phyloP scores from a whole-genome alignment of 345 rosid species.

The Hypericum perforatum region DNA sequence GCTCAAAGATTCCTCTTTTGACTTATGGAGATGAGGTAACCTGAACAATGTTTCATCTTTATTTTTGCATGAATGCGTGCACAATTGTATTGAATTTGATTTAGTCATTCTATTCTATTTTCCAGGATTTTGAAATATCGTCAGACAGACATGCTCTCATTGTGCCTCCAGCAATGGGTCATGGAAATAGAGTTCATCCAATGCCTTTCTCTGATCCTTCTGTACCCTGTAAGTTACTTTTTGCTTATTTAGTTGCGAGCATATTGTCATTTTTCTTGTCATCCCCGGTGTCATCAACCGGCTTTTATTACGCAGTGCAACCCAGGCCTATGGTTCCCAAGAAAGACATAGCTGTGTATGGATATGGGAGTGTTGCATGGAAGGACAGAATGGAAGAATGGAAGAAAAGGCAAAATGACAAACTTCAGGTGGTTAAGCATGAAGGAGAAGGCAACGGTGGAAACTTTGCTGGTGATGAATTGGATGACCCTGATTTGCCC shows the following conservation, averaged over 20 bases:
- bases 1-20: slow-evolving; percentile 4
- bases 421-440: slow-evolving; percentile 5
- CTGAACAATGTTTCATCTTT: no score
- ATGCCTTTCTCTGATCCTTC: slow-evolving; percentile 5
- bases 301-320: not conserved
- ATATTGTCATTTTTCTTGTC: not conserved
- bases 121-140: slow-evolving; percentile 3
- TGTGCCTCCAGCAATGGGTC: not conserved
- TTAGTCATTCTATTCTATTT: not conserved
- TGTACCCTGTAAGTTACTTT: not conserved
- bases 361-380: slow-evolving; percentile 6
- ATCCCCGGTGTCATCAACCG: not conserved
- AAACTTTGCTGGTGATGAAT: slow-evolving; percentile 1
- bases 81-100: no score
- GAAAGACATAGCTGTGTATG: slow-evolving; percentile 5
- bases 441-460: not conserved
- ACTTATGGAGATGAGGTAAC: slow-evolving; percentile 6
- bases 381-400: slow-evolving; percentile 6
- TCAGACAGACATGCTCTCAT: slow-evolving; percentile 2
- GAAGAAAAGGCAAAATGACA: slow-evolving; percentile 4
- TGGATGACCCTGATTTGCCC: slow-evolving; percentile 5
- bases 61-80: no score
- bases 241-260: not conserved
- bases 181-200: slow-evolving; percentile 2
- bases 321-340: slow-evolving; percentile 5